Evolutionary conservation across 2,329 filamentous ascomycete genomes (phyloP), one percentile per base, ranked within the genome.

Genomic region (Ophiocordyceps australis): DNA sequence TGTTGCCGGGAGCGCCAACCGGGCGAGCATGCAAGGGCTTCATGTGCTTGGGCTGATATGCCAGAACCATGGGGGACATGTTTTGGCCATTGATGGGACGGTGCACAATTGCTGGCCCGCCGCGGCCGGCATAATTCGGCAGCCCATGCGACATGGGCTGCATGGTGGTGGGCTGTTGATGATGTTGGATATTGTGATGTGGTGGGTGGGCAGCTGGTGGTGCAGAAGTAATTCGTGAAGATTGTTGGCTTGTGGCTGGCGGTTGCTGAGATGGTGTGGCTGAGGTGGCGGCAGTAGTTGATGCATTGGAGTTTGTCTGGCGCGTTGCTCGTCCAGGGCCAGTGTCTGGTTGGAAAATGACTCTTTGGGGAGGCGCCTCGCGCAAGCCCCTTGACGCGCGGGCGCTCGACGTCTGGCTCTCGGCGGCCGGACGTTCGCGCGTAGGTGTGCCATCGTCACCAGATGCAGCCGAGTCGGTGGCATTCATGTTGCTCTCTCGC

Each of bases 271-370:
- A 42, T 40, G 21, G 39, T 29, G 17, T 38, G 39, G 10, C 40
- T 18, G 37, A 40, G 30, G 28, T 62, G 51, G 13, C 65, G 59
- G 17, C 50, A 53, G 16, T 59, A 55, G 14, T n/a, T n/a, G n/a
- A n/a, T n/a, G n/a, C n/a, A n/a, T n/a, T n/a, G n/a, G n/a, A n/a
- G n/a, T n/a, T n/a, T n/a, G 58, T 45, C 35, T 76, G 68, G 28
- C 76, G 65, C 7, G 64, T 67, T 37, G 72, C 64, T 33, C 79
- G 65, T 10, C 64, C 56, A 4, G 74, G 57, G 8, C 65, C 66
- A 3, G 73, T 72, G 39, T 91, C 81, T 17, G 81, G 81, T 43
- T 89, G 80, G 48, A 86, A 91, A 26, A 89, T 73, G 27, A 85
- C 72, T 34, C 81, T 65, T 43, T 85, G 81, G 1, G 81, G 75